Evolutionary conservation across 2,329 filamentous ascomycete genomes (phyloP), one percentile per base, ranked within the genome.

Genomic region (Lojkania enalia): DNA sequence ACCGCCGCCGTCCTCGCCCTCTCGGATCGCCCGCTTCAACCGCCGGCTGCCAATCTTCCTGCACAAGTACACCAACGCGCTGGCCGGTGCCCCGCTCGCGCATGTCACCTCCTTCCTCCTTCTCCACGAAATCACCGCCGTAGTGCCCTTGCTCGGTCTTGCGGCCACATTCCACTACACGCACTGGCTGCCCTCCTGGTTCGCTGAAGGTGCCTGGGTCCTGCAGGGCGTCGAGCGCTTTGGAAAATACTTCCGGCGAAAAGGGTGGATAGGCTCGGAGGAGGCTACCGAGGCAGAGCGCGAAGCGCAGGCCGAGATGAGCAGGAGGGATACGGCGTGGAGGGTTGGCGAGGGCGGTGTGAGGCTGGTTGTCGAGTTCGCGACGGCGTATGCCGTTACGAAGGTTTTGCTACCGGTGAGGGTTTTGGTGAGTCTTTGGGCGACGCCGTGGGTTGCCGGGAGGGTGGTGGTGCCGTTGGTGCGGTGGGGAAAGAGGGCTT

Each of bases 41-140:
- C 56, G 63, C 6, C 70, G 73, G 35, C 68, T 77, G 29, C 90
- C 89, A 2, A 72, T 64, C 3, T 85, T 83, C 49, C 77, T 95
- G 11, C 86, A 82, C 45, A 78, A 75, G 40, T 88, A 90, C 72
- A 85, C 88, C 0, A 71, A 74, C 1, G 82, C 83, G 0, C 81
- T 99, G 2, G 82, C 85, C 45, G 77, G 80, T 43, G 90, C 90
- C 1, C 94, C 94, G 0, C 70, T 90, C 33, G 88, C 88, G 1
- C 90, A 96, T 71, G 77, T 95, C 31, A 82, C 86, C 1, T 85
- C 92, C 0, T 99, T 99, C 68, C 76, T 97, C 9, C 75, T 96
- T 29, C 79, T 99, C 0, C 94, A 99, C 74, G 94, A 99, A 70
- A 67, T 96, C 33, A 97, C 94, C 0, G 92, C 94, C 7, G 74